A percentile compares a stretch with the other conserved stretches of the same genome.
These are phyloP conservation scores for Pythium coloratum DNA, from an alignment of 352 stramenopile species.

Conservation along the genomic window DNA sequence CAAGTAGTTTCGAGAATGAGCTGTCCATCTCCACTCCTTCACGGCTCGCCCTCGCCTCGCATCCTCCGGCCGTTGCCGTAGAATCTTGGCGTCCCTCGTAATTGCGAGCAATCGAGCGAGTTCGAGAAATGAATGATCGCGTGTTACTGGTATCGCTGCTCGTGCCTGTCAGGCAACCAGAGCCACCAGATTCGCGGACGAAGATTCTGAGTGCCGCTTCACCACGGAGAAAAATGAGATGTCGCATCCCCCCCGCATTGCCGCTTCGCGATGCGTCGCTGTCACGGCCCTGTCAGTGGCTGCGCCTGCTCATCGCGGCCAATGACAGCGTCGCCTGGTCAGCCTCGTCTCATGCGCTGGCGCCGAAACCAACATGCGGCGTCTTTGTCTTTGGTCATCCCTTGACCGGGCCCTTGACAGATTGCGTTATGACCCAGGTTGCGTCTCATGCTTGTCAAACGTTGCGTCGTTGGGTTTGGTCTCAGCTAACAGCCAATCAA, in stretches of 20 bases:
- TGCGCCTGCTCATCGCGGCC: not conserved
- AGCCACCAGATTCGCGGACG: constrained; percentile 13
- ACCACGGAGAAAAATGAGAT: constrained; percentile 1
- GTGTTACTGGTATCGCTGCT: not conserved
- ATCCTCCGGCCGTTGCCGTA: not conserved
- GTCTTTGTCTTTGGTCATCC: constrained; percentile 9
- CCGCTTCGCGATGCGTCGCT: constrained; percentile 3
- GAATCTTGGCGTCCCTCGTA: not conserved
- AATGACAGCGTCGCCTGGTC: constrained; percentile 8
- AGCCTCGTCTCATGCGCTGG: constrained; percentile 21
- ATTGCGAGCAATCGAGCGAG: not conserved
- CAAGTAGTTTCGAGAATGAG: not conserved
- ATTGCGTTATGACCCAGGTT: constrained; percentile 2
- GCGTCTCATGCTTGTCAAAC: not conserved
- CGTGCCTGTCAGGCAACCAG: not conserved
- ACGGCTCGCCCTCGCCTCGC: not conserved
- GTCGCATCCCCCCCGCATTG: constrained; percentile 3
- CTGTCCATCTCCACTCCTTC: not conserved
- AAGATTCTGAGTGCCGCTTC: constrained; percentile 18
- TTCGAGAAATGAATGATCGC: not conserved
- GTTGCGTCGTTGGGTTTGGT: not conserved
- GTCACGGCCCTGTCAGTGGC: constrained; percentile 17
- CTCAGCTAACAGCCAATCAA: constrained; percentile 10
- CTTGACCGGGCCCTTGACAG: not conserved
- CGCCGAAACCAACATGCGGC: not conserved